phyloP scores from a whole-genome alignment of 345 rosid species.

The Crucihimalaya himalaica region DNA sequence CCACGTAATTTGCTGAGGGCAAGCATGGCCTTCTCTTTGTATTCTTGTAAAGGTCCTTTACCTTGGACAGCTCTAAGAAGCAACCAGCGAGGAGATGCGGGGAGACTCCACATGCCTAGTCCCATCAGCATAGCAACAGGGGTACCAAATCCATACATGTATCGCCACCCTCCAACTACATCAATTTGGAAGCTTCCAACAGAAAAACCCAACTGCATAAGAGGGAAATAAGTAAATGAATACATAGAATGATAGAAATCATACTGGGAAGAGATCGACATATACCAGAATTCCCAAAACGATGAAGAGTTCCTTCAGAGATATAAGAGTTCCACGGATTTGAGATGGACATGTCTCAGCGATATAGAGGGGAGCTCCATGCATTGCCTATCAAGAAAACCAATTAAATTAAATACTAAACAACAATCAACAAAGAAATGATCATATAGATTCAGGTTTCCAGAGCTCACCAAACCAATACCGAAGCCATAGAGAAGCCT shows the following conservation, averaged over 20 bases:
- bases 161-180: constrained; percentile 93
- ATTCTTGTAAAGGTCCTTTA: constrained; percentile 67
- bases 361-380: constrained; percentile 95
- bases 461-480: constrained; percentile 79
- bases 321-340: constrained; percentile 93
- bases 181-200: constrained; percentile 83
- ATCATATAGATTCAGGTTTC: constrained; percentile 6
- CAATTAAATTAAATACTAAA: not conserved
- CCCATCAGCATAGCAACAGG: constrained; percentile 83
- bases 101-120: constrained; percentile 88
- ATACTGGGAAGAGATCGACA: not conserved
- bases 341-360: constrained; percentile 98
- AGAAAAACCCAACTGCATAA: constrained; percentile 75
- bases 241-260: not conserved
- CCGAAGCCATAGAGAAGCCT: constrained; percentile 89
- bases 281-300: constrained; percentile 93
- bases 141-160: constrained; percentile 78
- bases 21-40: constrained; percentile 75
- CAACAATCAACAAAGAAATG: not conserved
- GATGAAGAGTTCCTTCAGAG: constrained; percentile 88
- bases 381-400: constrained; percentile 78
- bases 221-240: not conserved
- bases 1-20: constrained; percentile 85
- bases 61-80: constrained; percentile 91
- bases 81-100: constrained; percentile 97